Percentiles rank a stretch among this genome's conserved stretches.
Conservation (phyloP, 2,329 filamentous ascomycete species). For the Sporothrix luriei region DNA sequence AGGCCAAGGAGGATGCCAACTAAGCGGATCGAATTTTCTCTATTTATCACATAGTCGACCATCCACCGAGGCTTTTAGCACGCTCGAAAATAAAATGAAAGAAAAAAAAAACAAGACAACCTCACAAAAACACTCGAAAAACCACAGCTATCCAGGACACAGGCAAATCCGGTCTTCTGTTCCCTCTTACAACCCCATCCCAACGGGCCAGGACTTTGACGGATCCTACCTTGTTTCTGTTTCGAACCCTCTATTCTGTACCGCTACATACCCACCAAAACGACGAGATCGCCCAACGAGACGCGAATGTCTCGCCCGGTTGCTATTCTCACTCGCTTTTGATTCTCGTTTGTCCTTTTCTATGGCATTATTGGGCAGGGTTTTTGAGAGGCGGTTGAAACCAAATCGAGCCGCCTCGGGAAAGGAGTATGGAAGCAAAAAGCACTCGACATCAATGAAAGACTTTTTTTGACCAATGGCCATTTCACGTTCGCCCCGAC, state of each 20-base stretch:
- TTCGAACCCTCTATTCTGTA: conserved; percentile 27
- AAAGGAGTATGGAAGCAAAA: conserved; percentile 36
- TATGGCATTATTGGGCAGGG: conserved; percentile 35
- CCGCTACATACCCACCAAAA: conserved; percentile 26
- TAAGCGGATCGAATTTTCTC: conserved; percentile 42
- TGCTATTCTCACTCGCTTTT: neutral
- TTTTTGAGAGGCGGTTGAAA: conserved; percentile 28
- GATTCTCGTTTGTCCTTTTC: conserved; percentile 25
- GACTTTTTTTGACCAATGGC: conserved; percentile 60
- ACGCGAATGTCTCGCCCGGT: conserved; percentile 15
- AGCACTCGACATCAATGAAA: conserved; percentile 42
- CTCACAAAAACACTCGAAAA: conserved; percentile 13
- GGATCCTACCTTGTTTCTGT: neutral
- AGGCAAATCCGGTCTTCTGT: neutral
- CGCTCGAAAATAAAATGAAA: conserved; percentile 21
- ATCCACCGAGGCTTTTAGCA: neutral
- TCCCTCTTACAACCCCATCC: neutral
- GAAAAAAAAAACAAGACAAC: no score
- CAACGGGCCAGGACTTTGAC: neutral
- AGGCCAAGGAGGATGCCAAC: conserved; percentile 65
- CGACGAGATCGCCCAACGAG: conserved; percentile 17
- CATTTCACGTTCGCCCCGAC: conserved; percentile 59
- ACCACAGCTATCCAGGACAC: conserved; percentile 8
- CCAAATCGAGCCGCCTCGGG: conserved; percentile 27
- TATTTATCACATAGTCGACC: neutral